Conservation (phyloP, 257 asterid species). For the Sherardia arvensis region DNA sequence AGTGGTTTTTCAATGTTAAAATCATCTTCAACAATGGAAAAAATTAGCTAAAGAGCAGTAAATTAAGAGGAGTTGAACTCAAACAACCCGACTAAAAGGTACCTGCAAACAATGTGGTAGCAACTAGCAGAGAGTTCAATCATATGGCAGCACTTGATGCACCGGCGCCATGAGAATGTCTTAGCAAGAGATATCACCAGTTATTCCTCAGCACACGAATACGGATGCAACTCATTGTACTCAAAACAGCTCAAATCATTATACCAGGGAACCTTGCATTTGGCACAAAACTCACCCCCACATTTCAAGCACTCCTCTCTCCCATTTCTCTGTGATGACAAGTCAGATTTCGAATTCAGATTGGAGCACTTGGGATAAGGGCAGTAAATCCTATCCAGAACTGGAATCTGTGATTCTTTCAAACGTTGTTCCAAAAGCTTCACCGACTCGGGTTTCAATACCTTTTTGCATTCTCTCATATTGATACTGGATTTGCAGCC, state of each 20-base stretch:
- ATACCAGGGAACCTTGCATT: slow-evolving; percentile 28
- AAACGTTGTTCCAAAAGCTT: slow-evolving; percentile 35
- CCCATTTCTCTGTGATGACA: slow-evolving; percentile 7
- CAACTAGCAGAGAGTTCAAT: slow-evolving; percentile 20
- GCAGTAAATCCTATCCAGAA: slow-evolving; percentile 29
- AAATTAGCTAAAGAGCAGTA: too few species aligned
- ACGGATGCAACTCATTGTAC: slow-evolving; percentile 11
- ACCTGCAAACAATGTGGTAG: slow-evolving; percentile 15
- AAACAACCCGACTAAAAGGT: too few species aligned
- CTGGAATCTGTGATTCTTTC: slow-evolving; percentile 51
- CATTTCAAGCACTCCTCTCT: slow-evolving; percentile 34
- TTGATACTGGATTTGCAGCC: slow-evolving; percentile 35
- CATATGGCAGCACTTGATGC: slow-evolving; percentile 24
- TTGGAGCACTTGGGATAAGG: slow-evolving; percentile 49
- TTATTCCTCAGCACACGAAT: slow-evolving; percentile 10
- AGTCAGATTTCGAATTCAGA: slow-evolving; percentile 33
- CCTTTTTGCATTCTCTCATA: slow-evolving; percentile 31
- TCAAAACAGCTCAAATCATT: slow-evolving; percentile 12
- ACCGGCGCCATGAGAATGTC: slow-evolving; percentile 15
- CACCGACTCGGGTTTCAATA: slow-evolving; percentile 38
- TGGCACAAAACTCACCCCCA: slow-evolving; percentile 23
- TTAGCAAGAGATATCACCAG: slow-evolving; percentile 16
- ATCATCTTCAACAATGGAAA: too few species aligned
- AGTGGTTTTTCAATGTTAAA: too few species aligned
- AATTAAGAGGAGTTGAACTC: too few species aligned